A percentile compares a stretch with the other conserved stretches of the same genome.
Conservation (phyloP, 164 flowering plant genomes). For the Malania oleifera region DNA sequence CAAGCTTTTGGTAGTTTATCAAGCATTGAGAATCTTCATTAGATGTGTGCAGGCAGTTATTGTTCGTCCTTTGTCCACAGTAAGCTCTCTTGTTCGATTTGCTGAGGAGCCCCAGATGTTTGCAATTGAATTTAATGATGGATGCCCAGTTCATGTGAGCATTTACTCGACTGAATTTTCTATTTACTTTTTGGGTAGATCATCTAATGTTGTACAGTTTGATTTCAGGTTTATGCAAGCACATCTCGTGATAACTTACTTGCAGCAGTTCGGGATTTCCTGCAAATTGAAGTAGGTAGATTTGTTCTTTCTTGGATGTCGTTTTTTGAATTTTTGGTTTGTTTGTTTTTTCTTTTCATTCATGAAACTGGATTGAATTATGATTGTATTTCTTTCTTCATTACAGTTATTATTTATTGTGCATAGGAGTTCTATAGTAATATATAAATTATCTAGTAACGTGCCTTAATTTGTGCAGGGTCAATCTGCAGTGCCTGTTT, state of each 20-base stretch:
- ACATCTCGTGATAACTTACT: constrained; percentile 95
- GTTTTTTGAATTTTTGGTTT: constrained; percentile 1
- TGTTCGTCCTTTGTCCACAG: constrained; percentile 87
- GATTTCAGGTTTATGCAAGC: constrained; percentile 85
- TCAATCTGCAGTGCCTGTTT: constrained; percentile 77
- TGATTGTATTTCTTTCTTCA: background rate
- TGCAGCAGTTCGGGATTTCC: constrained; percentile 87
- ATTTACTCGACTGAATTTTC: background rate
- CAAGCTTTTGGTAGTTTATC: constrained; percentile 7
- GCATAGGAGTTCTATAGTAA: no score
- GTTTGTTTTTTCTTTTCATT: background rate
- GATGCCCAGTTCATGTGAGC: constrained; percentile 93
- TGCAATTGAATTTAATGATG: constrained; percentile 95
- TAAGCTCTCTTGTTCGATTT: constrained; percentile 88
- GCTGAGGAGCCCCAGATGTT: constrained; percentile 99
- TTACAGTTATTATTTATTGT: background rate
- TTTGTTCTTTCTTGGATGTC: constrained; percentile 27
- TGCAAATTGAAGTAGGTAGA: constrained; percentile 95
- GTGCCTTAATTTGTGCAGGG: constrained; percentile 43
- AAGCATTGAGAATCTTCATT: constrained; percentile 30
- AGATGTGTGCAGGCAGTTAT: constrained; percentile 81
- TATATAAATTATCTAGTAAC: background rate
- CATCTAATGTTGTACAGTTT: constrained; percentile 21
- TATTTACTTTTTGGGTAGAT: background rate
- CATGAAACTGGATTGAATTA: no score